Evolutionary conservation across 768 basidiomycete species (phyloP).

Genomic region (Lactarius tabidus): DNA sequence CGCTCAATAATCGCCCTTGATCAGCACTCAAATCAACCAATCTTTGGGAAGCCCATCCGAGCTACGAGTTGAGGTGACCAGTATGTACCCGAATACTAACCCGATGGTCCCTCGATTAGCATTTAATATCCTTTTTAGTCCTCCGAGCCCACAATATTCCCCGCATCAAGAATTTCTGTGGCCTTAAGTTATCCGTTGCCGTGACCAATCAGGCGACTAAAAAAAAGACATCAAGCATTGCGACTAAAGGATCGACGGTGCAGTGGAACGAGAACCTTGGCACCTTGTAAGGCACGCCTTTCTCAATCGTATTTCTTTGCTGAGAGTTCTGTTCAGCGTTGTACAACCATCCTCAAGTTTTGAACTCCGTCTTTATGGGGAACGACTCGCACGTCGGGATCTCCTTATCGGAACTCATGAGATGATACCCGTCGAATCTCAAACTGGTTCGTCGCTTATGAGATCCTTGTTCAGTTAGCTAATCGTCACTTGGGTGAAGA

Average conservation of each 20-base stretch:
- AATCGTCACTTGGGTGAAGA: background rate
- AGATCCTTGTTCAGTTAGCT: background rate
- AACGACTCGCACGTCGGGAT: background rate
- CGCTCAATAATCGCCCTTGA: background rate
- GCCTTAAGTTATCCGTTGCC: background rate
- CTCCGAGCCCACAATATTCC: background rate
- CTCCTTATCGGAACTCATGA: background rate
- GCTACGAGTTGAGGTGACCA: background rate
- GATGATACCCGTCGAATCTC: background rate
- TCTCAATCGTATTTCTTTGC: background rate
- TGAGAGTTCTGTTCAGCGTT: background rate
- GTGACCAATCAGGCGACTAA: background rate
- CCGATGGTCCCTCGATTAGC: background rate
- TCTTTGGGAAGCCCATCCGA: background rate
- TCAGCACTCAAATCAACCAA: background rate
- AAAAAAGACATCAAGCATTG: background rate
- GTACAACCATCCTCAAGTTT: background rate
- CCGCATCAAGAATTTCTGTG: background rate
- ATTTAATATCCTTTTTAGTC: background rate
- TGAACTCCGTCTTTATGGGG: background rate
- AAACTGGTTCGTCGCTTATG: background rate
- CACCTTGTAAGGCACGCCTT: background rate
- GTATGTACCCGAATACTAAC: background rate
- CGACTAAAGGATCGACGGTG: background rate
- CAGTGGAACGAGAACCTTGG: background rate